Evolutionary conservation across 208 protist genomes (phyloP), one percentile per base, ranked within the genome.

Genomic region (Trypanosoma mega): DNA sequence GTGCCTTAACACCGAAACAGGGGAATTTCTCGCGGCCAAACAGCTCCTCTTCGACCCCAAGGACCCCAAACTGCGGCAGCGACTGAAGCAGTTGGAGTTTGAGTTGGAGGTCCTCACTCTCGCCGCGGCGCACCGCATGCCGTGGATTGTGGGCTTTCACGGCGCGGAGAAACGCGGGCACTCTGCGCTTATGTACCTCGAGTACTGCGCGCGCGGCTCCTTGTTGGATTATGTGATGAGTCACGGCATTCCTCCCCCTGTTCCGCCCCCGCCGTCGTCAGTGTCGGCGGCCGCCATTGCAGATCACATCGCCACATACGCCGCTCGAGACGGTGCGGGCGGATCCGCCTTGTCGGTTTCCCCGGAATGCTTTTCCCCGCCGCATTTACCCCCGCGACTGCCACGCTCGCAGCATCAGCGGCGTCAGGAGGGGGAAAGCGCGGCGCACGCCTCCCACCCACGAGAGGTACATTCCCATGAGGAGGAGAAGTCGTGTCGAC

Each of bases 161-260:
- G 88, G 90, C 29, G 80, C 82, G 1, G 83, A 96, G 58, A 90
- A 89, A 63, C 74, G 73, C 5, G 87, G 83, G n/a, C 80, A 90
- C 53, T 84, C 82, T n/a, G 82, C 95, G 43, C 74, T 97, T 34
- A 91, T 97, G 68, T 95, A 92, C 65, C 64, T 96, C 20, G 91
- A 97, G 73, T 97, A 95, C 71, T 87, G 92, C 52, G 44, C 84
- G 23, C 64, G 77, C n/a, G 90, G 91, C 16, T 93, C 85, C 2
- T 34, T 97, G 34, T 62, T 87, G 2, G 85, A 91, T 37, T 87
- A 93, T 63, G 71, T 97, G 68, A 58, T 76, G 41, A 71, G 52
- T 21, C 76, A 69, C 51, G 60, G 76, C 51, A 63, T 8, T 21
- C 1, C 26, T 24, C 2, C 27, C n/a, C 21, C 39, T 7, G 3